These are phyloP conservation scores for Breynia disticha DNA, from an alignment of 441 rosid genomes.

Conservation along the genomic window DNA sequence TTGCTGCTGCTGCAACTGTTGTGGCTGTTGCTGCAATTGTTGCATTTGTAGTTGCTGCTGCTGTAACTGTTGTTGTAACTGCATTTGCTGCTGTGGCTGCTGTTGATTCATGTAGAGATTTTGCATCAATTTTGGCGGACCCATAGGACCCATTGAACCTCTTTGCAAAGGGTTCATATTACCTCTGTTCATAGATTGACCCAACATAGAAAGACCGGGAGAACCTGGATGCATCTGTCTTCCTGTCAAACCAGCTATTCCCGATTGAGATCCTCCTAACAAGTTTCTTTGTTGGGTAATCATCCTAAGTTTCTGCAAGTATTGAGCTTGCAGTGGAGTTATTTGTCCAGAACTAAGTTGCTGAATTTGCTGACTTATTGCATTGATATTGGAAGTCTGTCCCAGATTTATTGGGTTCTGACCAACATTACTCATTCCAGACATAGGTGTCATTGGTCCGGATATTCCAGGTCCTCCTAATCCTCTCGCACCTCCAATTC, in stretches of 20 bases:
- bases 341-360: conserved; percentile 48
- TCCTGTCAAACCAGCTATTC: conserved; percentile 57
- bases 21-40: conserved; percentile 25
- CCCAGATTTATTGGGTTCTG: conserved; percentile 57
- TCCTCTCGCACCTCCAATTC: conserved; percentile 65
- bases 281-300: conserved; percentile 23
- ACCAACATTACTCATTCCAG: conserved; percentile 50
- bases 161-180: conserved; percentile 58
- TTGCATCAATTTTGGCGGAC: conserved; percentile 74
- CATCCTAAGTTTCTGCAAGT: conserved; percentile 28
- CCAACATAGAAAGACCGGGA: conserved; percentile 54
- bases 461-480: conserved; percentile 66
- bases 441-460: conserved; percentile 52
- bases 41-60: conserved; percentile 31
- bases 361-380: conserved; percentile 60
- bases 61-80: conserved; percentile 14
- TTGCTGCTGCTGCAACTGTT: conserved; percentile 24
- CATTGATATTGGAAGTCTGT: conserved; percentile 42
- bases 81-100: conserved; percentile 35
- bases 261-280: conserved; percentile 52
- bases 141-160: conserved; percentile 61
- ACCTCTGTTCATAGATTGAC: conserved; percentile 50
- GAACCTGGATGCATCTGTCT: conserved; percentile 68
- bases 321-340: conserved; percentile 31
- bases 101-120: conserved; percentile 59